Base-by-base conservation (phyloP, 2,329 filamentous ascomycete species). In the Scopulariopsis brevicaulis region DNA sequence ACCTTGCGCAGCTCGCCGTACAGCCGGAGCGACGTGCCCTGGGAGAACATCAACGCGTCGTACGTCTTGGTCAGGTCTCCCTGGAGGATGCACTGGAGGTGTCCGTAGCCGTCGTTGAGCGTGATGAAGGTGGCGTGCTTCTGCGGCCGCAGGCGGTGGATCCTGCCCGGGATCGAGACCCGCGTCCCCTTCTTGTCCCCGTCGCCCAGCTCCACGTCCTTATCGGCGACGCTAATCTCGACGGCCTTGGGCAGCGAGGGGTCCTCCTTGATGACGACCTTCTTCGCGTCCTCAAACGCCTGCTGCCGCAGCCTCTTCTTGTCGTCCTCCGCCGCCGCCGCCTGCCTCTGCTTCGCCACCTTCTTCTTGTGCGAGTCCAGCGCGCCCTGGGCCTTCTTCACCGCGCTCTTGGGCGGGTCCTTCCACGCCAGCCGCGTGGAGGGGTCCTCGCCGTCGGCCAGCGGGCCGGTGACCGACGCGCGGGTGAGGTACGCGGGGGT, bases 21-120 rank as follows among this genome's bases (percentile, higher is more conserved):
- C 59, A 96, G 83, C 66, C 85, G 85, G 68, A 96, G 84, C 56
- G 90, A 90, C n/a, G 90, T 94, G 74, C 93, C 91, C 62, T 87
- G 85, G 35, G 90, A 89, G 64, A 96, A 82, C 25, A 87, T 91
- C 65, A 96, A 77, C 61, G 90, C 89, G 68, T 96, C 90, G 76
- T 95, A 95, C n/a, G 89, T 93, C 78, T 90, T 91, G 64, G 90
- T 87, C 65, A 97, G 80, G 62, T 90, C 80, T 59, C 91, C 91
- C 3, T 84, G 81, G 64, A 96, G 76, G 61, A 96, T 81, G 68
- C 90, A 92, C 77, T 96, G 91, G 70, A 97, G 78, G 67, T 86
- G 85, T 58, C 68, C 68, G 67, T 92, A 89, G 59, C 92, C 92
- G 68, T 95, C 90, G 62, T 85, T 80, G 62, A 96, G 76, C n/a